Percentiles rank a stretch among this genome's conserved stretches.
These are phyloP conservation scores for Neopestalotiopsis clavispora DNA, from an alignment of 2,329 filamentous ascomycete genomes.

Conservation along the genomic window DNA sequence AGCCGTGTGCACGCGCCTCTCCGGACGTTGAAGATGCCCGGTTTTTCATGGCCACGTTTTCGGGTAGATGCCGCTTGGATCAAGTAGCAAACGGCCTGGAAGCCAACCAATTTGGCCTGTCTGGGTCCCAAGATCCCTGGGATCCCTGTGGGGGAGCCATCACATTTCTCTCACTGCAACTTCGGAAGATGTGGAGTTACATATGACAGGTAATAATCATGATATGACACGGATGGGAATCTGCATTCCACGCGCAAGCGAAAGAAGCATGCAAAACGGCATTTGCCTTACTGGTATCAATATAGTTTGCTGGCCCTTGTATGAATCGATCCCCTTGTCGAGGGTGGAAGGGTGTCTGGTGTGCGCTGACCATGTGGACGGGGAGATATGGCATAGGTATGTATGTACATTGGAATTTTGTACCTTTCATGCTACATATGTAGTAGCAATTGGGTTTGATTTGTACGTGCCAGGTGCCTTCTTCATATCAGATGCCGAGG, in stretches of 20 bases:
- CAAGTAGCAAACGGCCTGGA: not conserved
- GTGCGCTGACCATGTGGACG: too few relatives aligned
- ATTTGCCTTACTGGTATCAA: not conserved
- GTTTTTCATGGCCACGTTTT: constrained; percentile 10
- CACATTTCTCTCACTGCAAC: not conserved
- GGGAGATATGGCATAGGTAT: too few relatives aligned
- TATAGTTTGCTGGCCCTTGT: too few relatives aligned
- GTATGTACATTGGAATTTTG: too few relatives aligned
- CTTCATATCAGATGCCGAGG: too few relatives aligned
- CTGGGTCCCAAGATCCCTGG: not conserved
- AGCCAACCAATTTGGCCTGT: not conserved
- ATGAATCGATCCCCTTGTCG: too few relatives aligned
- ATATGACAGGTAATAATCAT: not conserved
- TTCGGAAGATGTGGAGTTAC: not conserved
- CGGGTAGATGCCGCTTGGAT: constrained; percentile 9
- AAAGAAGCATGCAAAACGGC: not conserved
- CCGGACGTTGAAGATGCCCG: not conserved
- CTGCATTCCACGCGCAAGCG: not conserved
- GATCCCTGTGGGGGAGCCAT: not conserved
- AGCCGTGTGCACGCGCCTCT: constrained; percentile 16
- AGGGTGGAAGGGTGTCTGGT: too few relatives aligned
- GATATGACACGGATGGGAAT: not conserved
- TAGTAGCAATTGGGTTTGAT: too few relatives aligned
- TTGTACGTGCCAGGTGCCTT: too few relatives aligned
- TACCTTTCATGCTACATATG: too few relatives aligned